Evolutionary conservation across 768 basidiomycete species (phyloP).

Genomic region (Pleurotus tuoliensis): DNA sequence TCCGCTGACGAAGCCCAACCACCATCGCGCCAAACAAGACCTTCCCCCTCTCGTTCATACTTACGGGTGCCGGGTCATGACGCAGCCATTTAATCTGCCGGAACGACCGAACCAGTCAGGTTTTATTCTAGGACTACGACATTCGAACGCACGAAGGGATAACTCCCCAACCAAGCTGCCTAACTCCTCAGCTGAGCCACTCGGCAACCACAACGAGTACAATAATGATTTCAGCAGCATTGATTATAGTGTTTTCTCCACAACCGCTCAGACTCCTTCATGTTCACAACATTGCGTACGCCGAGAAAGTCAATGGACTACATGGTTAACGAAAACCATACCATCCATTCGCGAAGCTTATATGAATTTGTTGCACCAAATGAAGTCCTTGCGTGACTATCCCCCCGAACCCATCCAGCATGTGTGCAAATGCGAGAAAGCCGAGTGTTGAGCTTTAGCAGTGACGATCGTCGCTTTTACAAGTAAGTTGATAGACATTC

Average conservation of each 20-base stretch:
- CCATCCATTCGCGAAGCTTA: background rate
- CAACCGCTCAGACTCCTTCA: background rate
- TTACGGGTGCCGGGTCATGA: background rate
- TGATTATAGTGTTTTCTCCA: background rate
- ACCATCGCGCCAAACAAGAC: background rate
- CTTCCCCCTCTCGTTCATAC: background rate
- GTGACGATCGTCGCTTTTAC: constrained; percentile 4
- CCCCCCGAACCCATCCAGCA: background rate
- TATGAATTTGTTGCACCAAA: background rate
- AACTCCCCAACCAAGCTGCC: background rate
- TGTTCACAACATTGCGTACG: background rate
- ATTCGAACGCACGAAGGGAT: background rate
- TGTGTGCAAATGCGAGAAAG: background rate
- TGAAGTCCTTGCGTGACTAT: background rate
- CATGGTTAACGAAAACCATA: background rate
- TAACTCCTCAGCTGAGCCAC: background rate
- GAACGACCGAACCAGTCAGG: background rate
- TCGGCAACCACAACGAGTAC: background rate
- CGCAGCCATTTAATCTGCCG: background rate
- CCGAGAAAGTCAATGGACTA: background rate
- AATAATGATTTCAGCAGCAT: background rate
- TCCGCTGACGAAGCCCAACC: background rate
- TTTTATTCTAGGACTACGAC: background rate
- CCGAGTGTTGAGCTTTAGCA: background rate
- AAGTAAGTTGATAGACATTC: background rate